phyloP scores from a whole-genome alignment of 176 grass and related monocot species.

The Hyparrhenia diplandra region DNA sequence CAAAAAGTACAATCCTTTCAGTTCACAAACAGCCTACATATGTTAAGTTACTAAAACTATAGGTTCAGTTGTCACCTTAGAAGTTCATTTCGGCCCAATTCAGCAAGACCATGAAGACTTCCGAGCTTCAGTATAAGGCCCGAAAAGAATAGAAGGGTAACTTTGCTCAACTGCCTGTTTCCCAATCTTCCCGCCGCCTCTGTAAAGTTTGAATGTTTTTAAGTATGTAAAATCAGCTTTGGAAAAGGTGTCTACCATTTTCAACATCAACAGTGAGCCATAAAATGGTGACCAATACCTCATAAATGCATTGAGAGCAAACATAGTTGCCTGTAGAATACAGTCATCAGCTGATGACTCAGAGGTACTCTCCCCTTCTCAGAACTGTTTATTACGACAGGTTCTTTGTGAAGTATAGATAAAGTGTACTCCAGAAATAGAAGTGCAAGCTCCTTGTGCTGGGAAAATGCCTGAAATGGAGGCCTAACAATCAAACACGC shows the following conservation, averaged over 20 bases:
- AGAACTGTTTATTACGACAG: slow-evolving; percentile 52
- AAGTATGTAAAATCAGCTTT: slow-evolving; percentile 38
- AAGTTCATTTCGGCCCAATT: slow-evolving; percentile 62
- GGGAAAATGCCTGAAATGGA: slow-evolving; percentile 74
- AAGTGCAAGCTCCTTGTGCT: slow-evolving; percentile 70
- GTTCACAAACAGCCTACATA: slow-evolving; percentile 14
- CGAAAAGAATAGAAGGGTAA: slow-evolving; percentile 89
- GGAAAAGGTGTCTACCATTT: not conserved
- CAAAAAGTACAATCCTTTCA: slow-evolving; percentile 2
- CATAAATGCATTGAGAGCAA: slow-evolving; percentile 92
- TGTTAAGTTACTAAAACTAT: slow-evolving; percentile 13
- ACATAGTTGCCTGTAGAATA: slow-evolving; percentile 82
- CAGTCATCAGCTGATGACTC: slow-evolving; percentile 69
- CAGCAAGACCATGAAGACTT: slow-evolving; percentile 77
- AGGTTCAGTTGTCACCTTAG: slow-evolving; percentile 42
- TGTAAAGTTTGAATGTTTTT: slow-evolving; percentile 39
- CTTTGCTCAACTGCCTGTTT: slow-evolving; percentile 93
- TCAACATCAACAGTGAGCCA: slow-evolving; percentile 19
- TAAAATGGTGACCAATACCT: slow-evolving; percentile 50
- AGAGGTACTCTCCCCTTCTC: slow-evolving; percentile 60
- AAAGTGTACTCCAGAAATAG: slow-evolving; percentile 81
- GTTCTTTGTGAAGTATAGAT: slow-evolving; percentile 79
- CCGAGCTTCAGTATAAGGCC: slow-evolving; percentile 88
- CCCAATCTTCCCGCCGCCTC: slow-evolving; percentile 84
- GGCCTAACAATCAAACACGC: slow-evolving; percentile 8